phyloP scores from a whole-genome alignment of 2,329 filamentous ascomycete species.

The Massarina eburnea region DNA sequence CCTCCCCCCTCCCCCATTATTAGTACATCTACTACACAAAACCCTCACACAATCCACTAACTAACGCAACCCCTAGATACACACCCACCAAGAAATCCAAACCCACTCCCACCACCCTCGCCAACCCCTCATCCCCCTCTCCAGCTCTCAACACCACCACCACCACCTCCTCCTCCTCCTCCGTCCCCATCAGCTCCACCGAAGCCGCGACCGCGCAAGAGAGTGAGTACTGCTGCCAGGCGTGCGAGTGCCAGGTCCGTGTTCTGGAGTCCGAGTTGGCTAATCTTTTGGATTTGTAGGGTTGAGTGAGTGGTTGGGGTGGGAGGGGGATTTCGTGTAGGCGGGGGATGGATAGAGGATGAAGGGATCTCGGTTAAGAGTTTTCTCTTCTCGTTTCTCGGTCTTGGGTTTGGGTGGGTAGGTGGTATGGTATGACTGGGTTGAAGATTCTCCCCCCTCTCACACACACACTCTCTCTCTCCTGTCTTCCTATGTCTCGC shows the following conservation, averaged over 20 bases:
- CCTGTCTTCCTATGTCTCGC: too few relatives aligned
- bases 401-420: too few relatives aligned
- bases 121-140: neutral
- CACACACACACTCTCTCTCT: too few relatives aligned
- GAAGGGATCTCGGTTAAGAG: too few relatives aligned
- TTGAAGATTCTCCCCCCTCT: too few relatives aligned
- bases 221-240: constrained; percentile 2
- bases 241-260: constrained; percentile 9
- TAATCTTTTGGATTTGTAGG: constrained; percentile 14
- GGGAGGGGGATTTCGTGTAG: neutral
- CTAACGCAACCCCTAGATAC: too few relatives aligned
- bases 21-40: too few relatives aligned
- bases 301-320: constrained; percentile 10
- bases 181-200: neutral
- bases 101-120: neutral
- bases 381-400: too few relatives aligned
- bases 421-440: too few relatives aligned
- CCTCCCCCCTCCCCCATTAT: too few relatives aligned
- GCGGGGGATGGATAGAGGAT: neutral
- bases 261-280: constrained; percentile 9
- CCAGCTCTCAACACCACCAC: neutral
- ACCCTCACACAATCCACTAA: too few relatives aligned
- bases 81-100: neutral
- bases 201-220: neutral
- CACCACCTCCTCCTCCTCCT: neutral